Evolutionary conservation across 2,329 filamentous ascomycete genomes (phyloP), one percentile per base, ranked within the genome.

Genomic region (Colletotrichum brevisporum): DNA sequence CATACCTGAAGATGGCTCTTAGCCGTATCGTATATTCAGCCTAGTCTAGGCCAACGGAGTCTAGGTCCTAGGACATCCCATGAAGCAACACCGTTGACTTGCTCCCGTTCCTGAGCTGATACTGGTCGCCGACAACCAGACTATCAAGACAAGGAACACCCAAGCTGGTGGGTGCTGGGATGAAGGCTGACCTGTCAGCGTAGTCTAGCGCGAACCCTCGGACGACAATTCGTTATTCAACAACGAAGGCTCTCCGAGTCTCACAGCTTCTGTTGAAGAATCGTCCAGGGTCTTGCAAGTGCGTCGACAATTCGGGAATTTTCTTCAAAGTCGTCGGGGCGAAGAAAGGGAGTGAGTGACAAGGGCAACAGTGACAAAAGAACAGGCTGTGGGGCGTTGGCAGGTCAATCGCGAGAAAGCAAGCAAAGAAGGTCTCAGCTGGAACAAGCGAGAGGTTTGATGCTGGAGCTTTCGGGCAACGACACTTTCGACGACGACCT

Each of bases 131-230:
- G 8, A 52, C 9, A 3, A n/a, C 15, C 26, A 16, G 36, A 21
- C 21, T 51, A 10, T 8, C 15, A 24, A 53, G 64, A 48, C 63
- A 69, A 67, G 56, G 62, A 48, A 52, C 12, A 69, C 51, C 62
- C 67, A 67, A 60, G 62, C 43, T 45, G 36, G 18, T 6, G n/a
- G 27, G 36, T 31, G 21, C 63, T 39, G 51, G 63, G 63, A 69
- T 69, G 55, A 67, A 61, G 57, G 67, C 56, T 69, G 67, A 43
- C 24, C 18, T 3, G 52, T n/a, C 48, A 45, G 39, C 16, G 16
- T 16, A 16, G 48, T 53, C 15, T 31, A 26, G 21, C 21, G 54
- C 15, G 21, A 24, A 45, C n/a, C 27, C 16, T 26, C 53, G 13
- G n/a, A 41, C 48, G 54, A 15, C 21, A 12, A 27, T 18, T 21